Base-by-base conservation (phyloP, 306 rosid species). In the Potentilla sterilis region DNA sequence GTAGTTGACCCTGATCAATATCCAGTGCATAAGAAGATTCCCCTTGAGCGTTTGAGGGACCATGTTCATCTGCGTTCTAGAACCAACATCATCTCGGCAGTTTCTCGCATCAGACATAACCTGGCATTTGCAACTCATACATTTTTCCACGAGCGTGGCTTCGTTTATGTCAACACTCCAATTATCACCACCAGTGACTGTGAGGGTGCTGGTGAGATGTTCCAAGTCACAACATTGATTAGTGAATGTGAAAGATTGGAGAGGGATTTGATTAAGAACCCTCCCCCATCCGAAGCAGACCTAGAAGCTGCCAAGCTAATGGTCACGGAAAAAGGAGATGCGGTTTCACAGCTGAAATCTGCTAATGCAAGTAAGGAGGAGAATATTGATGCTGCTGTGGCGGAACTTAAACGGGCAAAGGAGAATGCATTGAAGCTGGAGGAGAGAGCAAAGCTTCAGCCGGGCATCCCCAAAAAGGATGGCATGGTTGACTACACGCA, bases 161-260 rank as follows among this genome's bases (percentile, higher is more conserved):
- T 96, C 80, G 87, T 88, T 11, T 96, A 90, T 66, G 95, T 92
- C 67, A 98, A 96, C 72, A 96, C 99, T 3, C 99, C 98, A 12
- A 96, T 96, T 82, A 77, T 96, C 12, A 96, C 99, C 7, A 96
- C 98, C 0, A 96, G 98, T 84, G 99, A 96, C 71, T 96, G 99
- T 80, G 99, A 96, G 87, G 99, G 99, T 84, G 99, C 99, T 7
- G 99, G 99, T 70, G 98, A 96, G 75, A 96, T 96, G 98, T 96
- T 96, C 88, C 99, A 96, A 85, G 99, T 96, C 59, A 96, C 99
- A 1, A 92, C 98, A 66, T 77, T 96, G 84, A 72, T 96, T 16
- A 89, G 74, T 41, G 99, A 90, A 70, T 96, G 92, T 65, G 99
- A 96, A 75, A 92, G 64, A 79, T 67, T 96, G 84, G 98, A 92